Base-by-base conservation (phyloP, 257 asterid genomes). In the Nicotiana otophora region DNA sequence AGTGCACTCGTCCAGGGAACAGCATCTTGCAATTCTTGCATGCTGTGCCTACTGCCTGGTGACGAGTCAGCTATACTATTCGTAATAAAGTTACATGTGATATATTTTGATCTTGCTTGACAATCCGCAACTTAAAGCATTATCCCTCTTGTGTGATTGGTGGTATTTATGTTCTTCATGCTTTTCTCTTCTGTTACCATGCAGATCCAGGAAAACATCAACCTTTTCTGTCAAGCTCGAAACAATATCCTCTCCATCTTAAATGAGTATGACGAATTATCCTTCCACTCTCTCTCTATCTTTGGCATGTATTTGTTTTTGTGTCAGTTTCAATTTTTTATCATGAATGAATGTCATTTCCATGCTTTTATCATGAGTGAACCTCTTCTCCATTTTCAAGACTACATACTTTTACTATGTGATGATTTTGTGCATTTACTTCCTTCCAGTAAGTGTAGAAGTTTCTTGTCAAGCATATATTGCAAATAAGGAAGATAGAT, bases 181-280 rank as follows among this genome's bases (percentile, higher is more conserved):
- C 12, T 42, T 42, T 42, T 2, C 51, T 42, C 51, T 42, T 42
- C 51, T 42, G 12, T 42, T 9, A 42, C 51, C 12, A 42, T 42
- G 92, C 95, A 95, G 98, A 81, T 95, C 55, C 89, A 88, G 8
- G 98, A 95, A 82, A 95, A 95, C 86, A 83, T 92, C 63, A 83
- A 84, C 85, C 95, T 93, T 90, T 84, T 95, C 77, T 81, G 87
- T 84, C 94, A 91, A 88, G 93, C 93, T 89, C 94, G 92, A 82
- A 84, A 80, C 84, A 92, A 89, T 83, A 89, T 92, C 86, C 87
- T 90, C 75, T 78, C 91, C 10, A 81, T 92, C 80, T 80, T 92
- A 84, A 91, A 91, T 70, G 96, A 92, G 98, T 94, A 94, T 3
- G 96, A 86, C 48, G 26, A 3, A 46, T 70, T 20, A 12, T 72